Evolutionary conservation across 2,329 filamentous ascomycete genomes (phyloP), one percentile per base, ranked within the genome.

Genomic region (Tolypocladium paradoxum): DNA sequence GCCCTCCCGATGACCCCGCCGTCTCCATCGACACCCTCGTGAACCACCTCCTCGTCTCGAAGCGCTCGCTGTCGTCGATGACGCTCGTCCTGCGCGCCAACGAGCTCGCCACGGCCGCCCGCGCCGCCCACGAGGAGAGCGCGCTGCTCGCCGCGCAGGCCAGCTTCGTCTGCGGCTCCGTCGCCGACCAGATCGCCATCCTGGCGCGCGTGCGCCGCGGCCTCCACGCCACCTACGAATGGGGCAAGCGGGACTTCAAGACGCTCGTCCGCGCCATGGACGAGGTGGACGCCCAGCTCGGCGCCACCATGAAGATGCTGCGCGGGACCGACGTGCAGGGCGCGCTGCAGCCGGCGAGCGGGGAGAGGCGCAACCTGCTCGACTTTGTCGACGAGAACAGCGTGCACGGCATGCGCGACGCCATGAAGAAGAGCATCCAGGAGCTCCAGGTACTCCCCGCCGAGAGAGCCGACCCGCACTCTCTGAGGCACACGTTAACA

Each of bases 31-130:
- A 95, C 61, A 83, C 82, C 27, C 82, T 97, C 45, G 88, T 96
- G 53, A 81, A 83, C 51, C 84, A 95, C 70, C 85, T 96, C 36
- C 82, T 96, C 40, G 85, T 87, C 33, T 88, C 92, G 9, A 96
- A 96, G 67, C 83, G 89, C 46, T 91, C 91, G 1, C 79, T 97
- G 5, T 88, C 87, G 18, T 90, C 90, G 12, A 90, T 95, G 67
- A 82, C 78, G 43, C 84, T 88, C 55, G 89, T 96, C 50, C 85
- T 88, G 65, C 87, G 88, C 55, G 91, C 90, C 58, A 91, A 93
- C 65, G 87, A 95, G 63, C 84, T 96, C 53, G 87, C 93, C 46
- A 89, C 82, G 22, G 76, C 81, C 16, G 89, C 90, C 5, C 85
- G 90, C 35, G 74, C 78, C 34, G 81, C 88, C 35, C 77, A 96